Evolutionary conservation across 2,329 filamentous ascomycete genomes (phyloP).

Genomic region (Penicillium sp.): DNA sequence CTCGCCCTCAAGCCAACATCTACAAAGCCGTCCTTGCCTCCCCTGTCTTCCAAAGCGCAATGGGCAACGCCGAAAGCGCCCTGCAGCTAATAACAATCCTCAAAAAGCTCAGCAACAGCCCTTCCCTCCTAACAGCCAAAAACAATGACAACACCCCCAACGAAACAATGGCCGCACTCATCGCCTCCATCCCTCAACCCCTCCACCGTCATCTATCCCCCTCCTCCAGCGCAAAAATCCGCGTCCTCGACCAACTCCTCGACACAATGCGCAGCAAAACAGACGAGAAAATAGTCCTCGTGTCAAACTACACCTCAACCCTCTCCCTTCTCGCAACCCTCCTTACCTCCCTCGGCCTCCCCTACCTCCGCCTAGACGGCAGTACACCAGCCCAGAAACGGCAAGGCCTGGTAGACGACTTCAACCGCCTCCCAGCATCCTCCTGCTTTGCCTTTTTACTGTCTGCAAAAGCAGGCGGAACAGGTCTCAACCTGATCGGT

Average conservation of each 20-base stretch:
- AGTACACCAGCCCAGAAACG: conserved; percentile 63
- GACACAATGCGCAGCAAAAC: conserved; percentile 60
- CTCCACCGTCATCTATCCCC: conserved; percentile 55
- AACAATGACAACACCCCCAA: conserved; percentile 48
- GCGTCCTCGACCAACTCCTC: conserved; percentile 64
- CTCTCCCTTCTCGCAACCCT: conserved; percentile 65
- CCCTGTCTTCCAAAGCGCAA: conserved; percentile 59
- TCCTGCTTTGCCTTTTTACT: conserved; percentile 67
- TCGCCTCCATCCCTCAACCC: conserved; percentile 55
- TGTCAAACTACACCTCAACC: conserved; percentile 74
- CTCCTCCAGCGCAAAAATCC: conserved; percentile 63
- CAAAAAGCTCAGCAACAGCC: conserved; percentile 73
- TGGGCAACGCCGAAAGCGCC: conserved; percentile 61
- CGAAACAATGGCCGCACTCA: conserved; percentile 47
- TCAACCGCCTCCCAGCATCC: conserved; percentile 60
- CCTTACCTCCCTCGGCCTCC: conserved; percentile 58
- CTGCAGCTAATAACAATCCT: conserved; percentile 69
- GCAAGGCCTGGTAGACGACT: conserved; percentile 66
- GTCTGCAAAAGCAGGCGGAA: conserved; percentile 69
- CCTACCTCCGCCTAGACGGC: conserved; percentile 67
- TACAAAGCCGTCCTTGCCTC: conserved; percentile 65
- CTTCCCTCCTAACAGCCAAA: conserved; percentile 58
- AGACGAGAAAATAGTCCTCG: conserved; percentile 68
- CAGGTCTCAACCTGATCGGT: conserved; percentile 68
- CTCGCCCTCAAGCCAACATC: conserved; percentile 57